A percentile compares a stretch with the other conserved stretches of the same genome.
Evolutionary conservation across 208 protist species (phyloP).

Genomic region (Tetramitus jugosus): DNA sequence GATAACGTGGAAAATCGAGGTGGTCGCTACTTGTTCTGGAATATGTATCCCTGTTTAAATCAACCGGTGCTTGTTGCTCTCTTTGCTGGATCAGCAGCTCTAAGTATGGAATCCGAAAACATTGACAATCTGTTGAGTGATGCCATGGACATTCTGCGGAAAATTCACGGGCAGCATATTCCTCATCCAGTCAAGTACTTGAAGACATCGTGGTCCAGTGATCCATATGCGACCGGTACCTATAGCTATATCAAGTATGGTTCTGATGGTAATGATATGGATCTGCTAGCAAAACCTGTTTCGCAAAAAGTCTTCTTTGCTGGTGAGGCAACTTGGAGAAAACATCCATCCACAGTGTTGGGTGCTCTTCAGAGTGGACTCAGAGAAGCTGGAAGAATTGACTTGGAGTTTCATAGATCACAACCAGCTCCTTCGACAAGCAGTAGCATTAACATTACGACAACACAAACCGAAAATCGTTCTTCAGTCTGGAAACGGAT

Average conservation of each 20-base stretch:
- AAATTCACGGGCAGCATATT: background rate
- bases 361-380: background rate
- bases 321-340: constrained; percentile 1
- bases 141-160: background rate
- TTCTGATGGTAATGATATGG: background rate
- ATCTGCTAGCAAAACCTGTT: background rate
- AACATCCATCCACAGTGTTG: constrained; percentile 9
- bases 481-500: too few species aligned
- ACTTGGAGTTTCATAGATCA: too few species aligned
- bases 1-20: background rate
- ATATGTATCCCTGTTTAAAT: background rate
- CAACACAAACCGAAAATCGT: too few species aligned
- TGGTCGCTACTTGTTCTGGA: constrained; percentile 14
- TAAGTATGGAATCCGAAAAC: background rate
- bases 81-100: background rate
- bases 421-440: too few species aligned
- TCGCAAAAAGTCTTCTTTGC: constrained; percentile 2
- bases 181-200: background rate
- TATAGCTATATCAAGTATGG: background rate
- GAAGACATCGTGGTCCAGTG: background rate
- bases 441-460: too few species aligned
- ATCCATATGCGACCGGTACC: background rate
- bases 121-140: background rate
- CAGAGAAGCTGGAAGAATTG: constrained; percentile 2
- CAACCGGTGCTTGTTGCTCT: background rate